Conservation (phyloP, 2,329 filamentous ascomycete genomes). For the Penicillium sp. region DNA sequence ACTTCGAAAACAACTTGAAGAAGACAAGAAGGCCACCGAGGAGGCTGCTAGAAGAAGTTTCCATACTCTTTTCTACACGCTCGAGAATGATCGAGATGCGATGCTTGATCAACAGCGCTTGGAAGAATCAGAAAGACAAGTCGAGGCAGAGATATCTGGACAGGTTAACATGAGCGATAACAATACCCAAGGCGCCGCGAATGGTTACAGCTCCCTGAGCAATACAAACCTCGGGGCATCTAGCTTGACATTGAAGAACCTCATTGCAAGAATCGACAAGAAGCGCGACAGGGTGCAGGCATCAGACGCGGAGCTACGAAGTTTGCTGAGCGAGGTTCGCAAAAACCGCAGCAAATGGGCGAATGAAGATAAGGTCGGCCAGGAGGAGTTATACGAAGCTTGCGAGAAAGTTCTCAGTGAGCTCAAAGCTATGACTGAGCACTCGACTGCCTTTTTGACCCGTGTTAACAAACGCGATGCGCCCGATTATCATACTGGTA, state of each 20-base stretch:
- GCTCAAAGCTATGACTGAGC: constrained; percentile 94
- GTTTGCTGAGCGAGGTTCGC: constrained; percentile 92
- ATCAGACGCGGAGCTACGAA: constrained; percentile 88
- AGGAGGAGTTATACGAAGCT: constrained; percentile 96
- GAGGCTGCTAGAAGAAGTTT: constrained; percentile 88
- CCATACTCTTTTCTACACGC: constrained; percentile 89
- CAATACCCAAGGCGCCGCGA: constrained; percentile 54
- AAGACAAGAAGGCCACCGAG: constrained; percentile 86
- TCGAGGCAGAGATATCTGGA: constrained; percentile 89
- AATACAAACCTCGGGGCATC: constrained; percentile 94
- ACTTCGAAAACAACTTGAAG: constrained; percentile 88
- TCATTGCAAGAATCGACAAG: constrained; percentile 92
- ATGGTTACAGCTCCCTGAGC: constrained; percentile 84
- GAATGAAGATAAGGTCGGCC: constrained; percentile 93
- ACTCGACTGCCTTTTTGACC: constrained; percentile 92
- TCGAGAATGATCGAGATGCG: constrained; percentile 91
- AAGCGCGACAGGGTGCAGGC: constrained; percentile 88
- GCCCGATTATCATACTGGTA: constrained; percentile 90
- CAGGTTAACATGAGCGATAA: constrained; percentile 57
- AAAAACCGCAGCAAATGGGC: constrained; percentile 99
- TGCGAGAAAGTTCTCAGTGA: constrained; percentile 96
- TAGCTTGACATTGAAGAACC: constrained; percentile 91
- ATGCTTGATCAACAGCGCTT: constrained; percentile 98
- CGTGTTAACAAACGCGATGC: constrained; percentile 96
- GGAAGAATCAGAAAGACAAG: constrained; percentile 92